These are phyloP conservation scores for Abortiporus biennis DNA, from an alignment of 1,284 basidiomycete species.

Conservation along the genomic window DNA sequence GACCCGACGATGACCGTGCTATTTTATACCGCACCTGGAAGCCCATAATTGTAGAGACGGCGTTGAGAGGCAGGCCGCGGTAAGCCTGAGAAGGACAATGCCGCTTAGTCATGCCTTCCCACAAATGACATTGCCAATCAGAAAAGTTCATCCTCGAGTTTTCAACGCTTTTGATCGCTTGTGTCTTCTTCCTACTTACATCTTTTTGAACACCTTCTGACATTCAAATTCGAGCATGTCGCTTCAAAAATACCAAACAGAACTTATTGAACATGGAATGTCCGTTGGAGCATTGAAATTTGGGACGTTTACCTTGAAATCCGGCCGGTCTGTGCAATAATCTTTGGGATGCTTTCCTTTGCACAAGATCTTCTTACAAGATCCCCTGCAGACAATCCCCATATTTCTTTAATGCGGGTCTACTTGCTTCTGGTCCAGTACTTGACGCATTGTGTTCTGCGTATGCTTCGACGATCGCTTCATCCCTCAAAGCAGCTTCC, in stretches of 20 bases:
- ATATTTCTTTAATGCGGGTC: slow-evolving; percentile 96
- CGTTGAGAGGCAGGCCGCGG: too few relatives aligned
- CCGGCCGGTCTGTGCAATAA: slow-evolving; percentile 67
- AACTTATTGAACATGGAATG: slow-evolving; percentile 43
- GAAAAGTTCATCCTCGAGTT: too few relatives aligned
- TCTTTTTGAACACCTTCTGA: too few relatives aligned
- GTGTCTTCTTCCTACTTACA: too few relatives aligned
- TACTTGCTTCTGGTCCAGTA: slow-evolving; percentile 81
- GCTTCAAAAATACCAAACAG: slow-evolving; percentile 33
- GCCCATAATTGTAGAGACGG: too few relatives aligned
- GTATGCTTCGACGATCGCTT: slow-evolving; percentile 76
- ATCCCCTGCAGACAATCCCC: slow-evolving; percentile 66
- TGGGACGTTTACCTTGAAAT: slow-evolving; percentile 89
- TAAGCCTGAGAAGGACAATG: too few relatives aligned
- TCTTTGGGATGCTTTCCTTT: neutral
- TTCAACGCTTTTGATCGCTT: too few relatives aligned
- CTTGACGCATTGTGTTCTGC: slow-evolving; percentile 80
- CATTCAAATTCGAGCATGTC: too few relatives aligned
- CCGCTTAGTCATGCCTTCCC: too few relatives aligned
- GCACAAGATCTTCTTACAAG: neutral
- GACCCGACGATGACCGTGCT: too few relatives aligned
- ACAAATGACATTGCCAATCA: too few relatives aligned
- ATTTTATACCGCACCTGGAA: too few relatives aligned
- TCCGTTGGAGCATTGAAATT: slow-evolving; percentile 76
- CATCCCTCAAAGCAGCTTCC: slow-evolving; percentile 30